phyloP scores from a whole-genome alignment of 768 basidiomycete genomes.

The Macrolepiota fuliginosa region DNA sequence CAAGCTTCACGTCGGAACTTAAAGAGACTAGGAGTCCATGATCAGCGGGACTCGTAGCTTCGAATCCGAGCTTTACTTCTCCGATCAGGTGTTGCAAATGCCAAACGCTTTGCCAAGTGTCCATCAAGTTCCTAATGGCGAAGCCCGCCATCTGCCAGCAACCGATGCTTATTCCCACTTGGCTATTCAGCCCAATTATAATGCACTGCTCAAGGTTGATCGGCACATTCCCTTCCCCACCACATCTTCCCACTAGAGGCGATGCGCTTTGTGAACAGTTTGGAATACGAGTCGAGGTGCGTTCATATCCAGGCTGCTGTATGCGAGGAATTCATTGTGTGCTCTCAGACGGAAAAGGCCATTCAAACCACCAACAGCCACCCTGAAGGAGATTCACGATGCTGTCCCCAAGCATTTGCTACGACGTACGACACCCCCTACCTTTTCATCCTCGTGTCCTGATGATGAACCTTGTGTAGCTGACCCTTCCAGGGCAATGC shows the following conservation, averaged over 20 bases:
- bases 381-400: slow-evolving; percentile 52
- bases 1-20: too few species aligned
- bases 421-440: slow-evolving; percentile 29
- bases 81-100: neutral
- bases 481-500: slow-evolving; percentile 34
- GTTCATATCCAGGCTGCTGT: neutral
- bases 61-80: neutral
- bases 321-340: neutral
- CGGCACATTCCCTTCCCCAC: neutral
- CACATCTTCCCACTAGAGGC: neutral
- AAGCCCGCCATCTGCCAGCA: neutral
- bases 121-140: slow-evolving; percentile 4
- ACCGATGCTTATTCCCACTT: neutral
- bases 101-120: neutral
- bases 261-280: slow-evolving; percentile 32
- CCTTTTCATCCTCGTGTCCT: neutral
- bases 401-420: slow-evolving; percentile 53
- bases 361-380: slow-evolving; percentile 47
- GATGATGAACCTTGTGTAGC: slow-evolving; percentile 21
- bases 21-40: too few species aligned
- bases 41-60: too few species aligned
- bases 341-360: slow-evolving; percentile 36
- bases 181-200: neutral
- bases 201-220: neutral
- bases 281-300: slow-evolving; percentile 40